Conservation (phyloP, 2,329 filamentous ascomycete species). For the Pyricularia pennisetigena region DNA sequence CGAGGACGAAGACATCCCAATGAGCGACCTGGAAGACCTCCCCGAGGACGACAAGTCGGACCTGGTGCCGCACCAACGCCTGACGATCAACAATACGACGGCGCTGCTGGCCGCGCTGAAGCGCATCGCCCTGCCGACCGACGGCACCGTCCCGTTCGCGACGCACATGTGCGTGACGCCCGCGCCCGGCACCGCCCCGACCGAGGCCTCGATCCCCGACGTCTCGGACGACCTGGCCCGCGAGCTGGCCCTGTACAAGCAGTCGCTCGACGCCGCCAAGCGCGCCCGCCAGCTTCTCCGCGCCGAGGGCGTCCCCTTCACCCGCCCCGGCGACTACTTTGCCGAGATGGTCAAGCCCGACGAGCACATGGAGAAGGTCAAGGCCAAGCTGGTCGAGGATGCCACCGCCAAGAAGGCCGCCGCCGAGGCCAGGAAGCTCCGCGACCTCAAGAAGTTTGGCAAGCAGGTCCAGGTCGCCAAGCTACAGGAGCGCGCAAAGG, state of each 20-base stretch:
- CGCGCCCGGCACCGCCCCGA: constrained; percentile 36
- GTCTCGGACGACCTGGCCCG: constrained; percentile 86
- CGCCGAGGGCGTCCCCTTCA: constrained; percentile 76
- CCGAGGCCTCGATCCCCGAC: constrained; percentile 61
- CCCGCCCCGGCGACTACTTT: constrained; percentile 88
- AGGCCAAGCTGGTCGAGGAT: constrained; percentile 85
- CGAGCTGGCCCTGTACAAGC: constrained; percentile 87
- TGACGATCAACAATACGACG: constrained; percentile 94
- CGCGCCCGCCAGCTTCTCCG: constrained; percentile 65
- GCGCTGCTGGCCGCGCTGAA: constrained; percentile 73
- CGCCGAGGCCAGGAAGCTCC: constrained; percentile 79
- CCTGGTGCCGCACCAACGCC: constrained; percentile 78
- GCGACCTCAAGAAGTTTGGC: constrained; percentile 97
- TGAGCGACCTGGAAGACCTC: constrained; percentile 75
- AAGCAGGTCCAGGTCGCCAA: constrained; percentile 97
- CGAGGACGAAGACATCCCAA: constrained; percentile 74
- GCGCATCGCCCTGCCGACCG: constrained; percentile 63
- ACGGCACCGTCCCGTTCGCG: constrained; percentile 63
- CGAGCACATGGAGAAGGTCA: constrained; percentile 96
- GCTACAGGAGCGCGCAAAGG: constrained; percentile 86
- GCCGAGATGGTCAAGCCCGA: constrained; percentile 99
- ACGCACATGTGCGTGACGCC: constrained; percentile 72
- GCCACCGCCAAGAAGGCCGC: constrained; percentile 87
- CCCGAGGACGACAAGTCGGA: constrained; percentile 70
- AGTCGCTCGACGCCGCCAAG: constrained; percentile 71